Base-by-base conservation (phyloP, 1,139 yeast species). In the Spencermartinsiella ligniputridi region DNA sequence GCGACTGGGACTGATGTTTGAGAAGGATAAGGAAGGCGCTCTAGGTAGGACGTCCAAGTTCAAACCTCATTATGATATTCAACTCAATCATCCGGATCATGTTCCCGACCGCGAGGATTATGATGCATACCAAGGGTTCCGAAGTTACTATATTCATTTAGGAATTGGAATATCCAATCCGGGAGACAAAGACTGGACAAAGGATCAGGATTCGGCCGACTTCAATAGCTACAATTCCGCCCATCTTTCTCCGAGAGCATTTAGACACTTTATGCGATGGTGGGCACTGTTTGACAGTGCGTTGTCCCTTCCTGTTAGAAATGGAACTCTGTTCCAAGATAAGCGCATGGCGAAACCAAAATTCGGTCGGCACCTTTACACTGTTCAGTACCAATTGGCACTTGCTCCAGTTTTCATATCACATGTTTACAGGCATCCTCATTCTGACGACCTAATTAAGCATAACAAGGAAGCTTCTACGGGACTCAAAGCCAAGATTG, bases 131-230 rank as follows among this genome's bases (percentile, higher is more conserved):
- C 61, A 62, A 3, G 94, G 87, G 0, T 90, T 85, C 66, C 69
- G 97, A 60, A 81, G 94, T 45, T 80, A 85, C 42, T 85, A 76
- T 55, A 72, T 89, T 15, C 96, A 88, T 60, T 69, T 90, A 76
- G 86, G 94, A 0, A 71, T 90, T 24, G 73, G 86, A 0, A 71
- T 90, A 37, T 66, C 74, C 35, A 85, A 95, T 1, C 60, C 66
- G 17, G 42, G 51, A 3, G 55, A 52, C 15, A 40, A 45, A 21
- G 53, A 47, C 20, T 50, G 32, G 32, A 44, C 52, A 49, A 19
- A 62, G 48, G 38, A 39, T 0, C 63, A 58, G 12, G 50, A 58
- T 12, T 50, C 52, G 45, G 27, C 44, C 20, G 44, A 52, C 16
- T 53, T 63, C 58, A 30, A 69, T 60, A 68, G 84, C 1, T 79